phyloP scores from a whole-genome alignment of 345 rosid species.

The Anastatica hierochuntica region DNA sequence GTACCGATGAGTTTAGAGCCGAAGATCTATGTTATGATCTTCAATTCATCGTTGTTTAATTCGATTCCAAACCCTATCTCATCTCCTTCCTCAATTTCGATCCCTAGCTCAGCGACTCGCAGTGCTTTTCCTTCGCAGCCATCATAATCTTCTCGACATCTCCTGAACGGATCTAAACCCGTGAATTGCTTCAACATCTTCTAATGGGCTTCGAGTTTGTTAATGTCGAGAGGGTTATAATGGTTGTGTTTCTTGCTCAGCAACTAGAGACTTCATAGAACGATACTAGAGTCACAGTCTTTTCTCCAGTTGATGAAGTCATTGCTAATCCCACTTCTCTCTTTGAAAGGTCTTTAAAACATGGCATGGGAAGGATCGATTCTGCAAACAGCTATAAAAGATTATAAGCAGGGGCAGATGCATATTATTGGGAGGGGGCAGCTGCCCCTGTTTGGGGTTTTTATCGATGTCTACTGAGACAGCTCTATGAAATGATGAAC shows the following conservation, averaged over 20 bases:
- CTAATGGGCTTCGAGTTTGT: slow-evolving; percentile 26
- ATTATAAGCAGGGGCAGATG: slow-evolving; percentile 25
- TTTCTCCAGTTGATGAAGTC: slow-evolving; percentile 35
- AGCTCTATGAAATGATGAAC: too few species aligned
- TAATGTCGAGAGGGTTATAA: slow-evolving; percentile 30
- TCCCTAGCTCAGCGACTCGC: slow-evolving; percentile 5
- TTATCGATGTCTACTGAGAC: too few species aligned
- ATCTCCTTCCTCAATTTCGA: not conserved
- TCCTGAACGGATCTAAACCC: not conserved
- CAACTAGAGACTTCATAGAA: slow-evolving; percentile 20
- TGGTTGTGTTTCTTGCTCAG: slow-evolving; percentile 35
- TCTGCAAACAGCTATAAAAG: slow-evolving; percentile 22
- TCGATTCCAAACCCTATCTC: slow-evolving; percentile 5
- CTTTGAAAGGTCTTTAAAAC: slow-evolving; percentile 26
- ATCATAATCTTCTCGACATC: not conserved
- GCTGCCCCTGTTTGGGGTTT: too few species aligned
- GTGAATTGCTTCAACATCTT: slow-evolving; percentile 15
- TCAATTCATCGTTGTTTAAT: slow-evolving; percentile 3
- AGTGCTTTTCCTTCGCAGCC: not conserved
- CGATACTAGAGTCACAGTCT: slow-evolving; percentile 32
- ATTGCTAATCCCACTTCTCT: slow-evolving; percentile 18
- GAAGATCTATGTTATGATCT: not conserved
- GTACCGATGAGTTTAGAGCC: slow-evolving; percentile 19
- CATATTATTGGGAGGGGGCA: too few species aligned
- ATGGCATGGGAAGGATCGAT: slow-evolving; percentile 18